These are phyloP conservation scores for Teratosphaeria epicoccoides DNA, from an alignment of 2,329 filamentous ascomycete genomes.

Conservation along the genomic window DNA sequence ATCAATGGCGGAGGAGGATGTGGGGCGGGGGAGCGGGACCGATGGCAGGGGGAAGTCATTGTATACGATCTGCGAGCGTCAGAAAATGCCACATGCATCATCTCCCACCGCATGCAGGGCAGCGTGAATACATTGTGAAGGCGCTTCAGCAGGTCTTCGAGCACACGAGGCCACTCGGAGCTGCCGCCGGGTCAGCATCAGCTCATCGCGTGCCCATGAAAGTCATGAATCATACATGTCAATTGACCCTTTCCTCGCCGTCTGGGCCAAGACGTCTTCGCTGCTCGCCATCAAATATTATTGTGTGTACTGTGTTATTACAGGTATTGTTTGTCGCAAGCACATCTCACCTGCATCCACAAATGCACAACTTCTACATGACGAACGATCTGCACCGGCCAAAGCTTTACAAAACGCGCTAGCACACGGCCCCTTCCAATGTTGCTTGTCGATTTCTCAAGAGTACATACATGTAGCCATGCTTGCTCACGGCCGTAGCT, in stretches of 20 bases:
- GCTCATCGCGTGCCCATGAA: constrained; percentile 21
- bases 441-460: too few relatives aligned
- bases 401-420: not conserved
- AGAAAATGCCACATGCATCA: constrained; percentile 1
- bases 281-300: constrained; percentile 18
- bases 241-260: constrained; percentile 48
- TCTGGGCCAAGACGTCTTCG: constrained; percentile 45
- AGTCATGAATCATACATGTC: constrained; percentile 44
- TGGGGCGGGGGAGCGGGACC: constrained; percentile 40
- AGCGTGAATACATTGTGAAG: constrained; percentile 49
- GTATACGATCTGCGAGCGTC: constrained; percentile 53
- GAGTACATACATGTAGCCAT: too few relatives aligned
- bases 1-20: constrained; percentile 28
- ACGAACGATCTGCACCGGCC: not conserved
- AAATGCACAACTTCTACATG: constrained; percentile 4
- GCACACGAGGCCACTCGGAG: constrained; percentile 57
- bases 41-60: constrained; percentile 64
- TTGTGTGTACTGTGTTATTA: constrained; percentile 1
- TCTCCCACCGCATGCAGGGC: constrained; percentile 5
- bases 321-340: constrained; percentile 16
- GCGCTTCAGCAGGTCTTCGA: constrained; percentile 54
- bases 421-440: too few relatives aligned
- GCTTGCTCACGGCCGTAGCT: too few relatives aligned
- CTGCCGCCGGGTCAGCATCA: constrained; percentile 36
- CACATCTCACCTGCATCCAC: too few relatives aligned